Evolutionary conservation across 2,329 filamentous ascomycete species (phyloP).

Genomic region (Penicillium expansum): DNA sequence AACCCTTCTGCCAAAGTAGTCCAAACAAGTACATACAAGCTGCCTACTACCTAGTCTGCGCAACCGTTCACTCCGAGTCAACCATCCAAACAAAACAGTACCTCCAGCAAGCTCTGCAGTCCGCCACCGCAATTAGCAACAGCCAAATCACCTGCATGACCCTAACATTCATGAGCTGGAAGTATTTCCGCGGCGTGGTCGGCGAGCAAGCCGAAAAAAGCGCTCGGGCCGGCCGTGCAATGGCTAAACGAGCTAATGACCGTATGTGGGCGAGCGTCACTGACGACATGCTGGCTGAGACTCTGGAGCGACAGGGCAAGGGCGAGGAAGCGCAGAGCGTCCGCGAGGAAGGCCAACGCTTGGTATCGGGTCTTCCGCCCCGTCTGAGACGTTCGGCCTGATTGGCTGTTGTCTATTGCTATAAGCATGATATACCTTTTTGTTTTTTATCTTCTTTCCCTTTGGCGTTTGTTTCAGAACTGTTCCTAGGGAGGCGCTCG

Average conservation of each 20-base stretch:
- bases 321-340: constrained; percentile 49
- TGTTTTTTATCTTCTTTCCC: neutral
- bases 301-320: constrained; percentile 70
- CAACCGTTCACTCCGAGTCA: constrained; percentile 63
- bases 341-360: constrained; percentile 45
- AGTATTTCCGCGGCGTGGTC: constrained; percentile 77
- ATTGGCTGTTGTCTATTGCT: neutral
- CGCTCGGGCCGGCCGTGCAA: constrained; percentile 64
- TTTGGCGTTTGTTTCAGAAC: neutral
- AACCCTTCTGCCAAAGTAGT: constrained; percentile 66
- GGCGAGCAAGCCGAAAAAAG: constrained; percentile 78
- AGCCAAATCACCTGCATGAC: constrained; percentile 78
- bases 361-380: constrained; percentile 39
- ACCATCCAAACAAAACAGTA: constrained; percentile 76
- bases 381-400: constrained; percentile 32
- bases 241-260: constrained; percentile 68
- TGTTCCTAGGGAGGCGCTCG: constrained; percentile 14
- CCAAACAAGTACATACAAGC: constrained; percentile 72
- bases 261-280: constrained; percentile 77
- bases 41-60: constrained; percentile 72
- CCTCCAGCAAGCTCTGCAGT: constrained; percentile 69
- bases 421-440: constrained; percentile 5
- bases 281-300: constrained; percentile 73
- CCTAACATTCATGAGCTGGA: constrained; percentile 78
- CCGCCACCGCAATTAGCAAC: constrained; percentile 68